These are phyloP conservation scores for Salix purpurea DNA, from an alignment of 345 rosid species.

Conservation along the genomic window DNA sequence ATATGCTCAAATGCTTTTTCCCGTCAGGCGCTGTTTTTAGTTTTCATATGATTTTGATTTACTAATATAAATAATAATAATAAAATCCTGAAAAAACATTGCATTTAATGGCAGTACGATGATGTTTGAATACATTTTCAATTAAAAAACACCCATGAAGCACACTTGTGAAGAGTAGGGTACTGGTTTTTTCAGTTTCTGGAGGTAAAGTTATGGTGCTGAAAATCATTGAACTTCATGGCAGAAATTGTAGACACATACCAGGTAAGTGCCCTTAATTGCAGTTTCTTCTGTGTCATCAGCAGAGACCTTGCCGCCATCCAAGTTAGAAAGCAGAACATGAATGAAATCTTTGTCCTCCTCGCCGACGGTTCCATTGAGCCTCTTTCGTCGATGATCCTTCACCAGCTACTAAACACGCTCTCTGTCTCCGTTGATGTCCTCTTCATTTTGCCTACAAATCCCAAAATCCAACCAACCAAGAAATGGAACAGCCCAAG, in stretches of 20 bases:
- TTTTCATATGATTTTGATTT: too few relatives aligned
- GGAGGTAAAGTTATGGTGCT: too few relatives aligned
- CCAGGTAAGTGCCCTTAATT: slow-evolving; percentile 27
- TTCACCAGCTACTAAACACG: not conserved
- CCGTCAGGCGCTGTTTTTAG: too few relatives aligned
- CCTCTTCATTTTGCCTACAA: slow-evolving; percentile 25
- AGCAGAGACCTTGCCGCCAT: slow-evolving; percentile 7
- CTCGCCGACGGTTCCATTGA: slow-evolving; percentile 1
- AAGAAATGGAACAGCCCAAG: slow-evolving; percentile 26
- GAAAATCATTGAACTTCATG: too few relatives aligned
- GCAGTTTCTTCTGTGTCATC: slow-evolving; percentile 5
- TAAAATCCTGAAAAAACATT: too few relatives aligned
- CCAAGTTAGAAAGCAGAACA: slow-evolving; percentile 21
- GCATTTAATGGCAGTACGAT: too few relatives aligned
- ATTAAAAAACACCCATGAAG: too few relatives aligned
- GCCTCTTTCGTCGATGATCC: slow-evolving; percentile 29
- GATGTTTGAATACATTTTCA: too few relatives aligned
- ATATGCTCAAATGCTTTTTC: too few relatives aligned
- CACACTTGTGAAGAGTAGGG: too few relatives aligned
- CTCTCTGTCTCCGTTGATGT: slow-evolving; percentile 1
- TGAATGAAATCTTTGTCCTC: slow-evolving; percentile 25
- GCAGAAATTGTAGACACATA: not conserved
- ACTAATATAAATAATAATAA: too few relatives aligned
- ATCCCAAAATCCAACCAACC: slow-evolving; percentile 34
- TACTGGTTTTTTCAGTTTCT: too few relatives aligned